phyloP scores from a whole-genome alignment of 2,329 filamentous ascomycete species.

The Orbilia javanica region DNA sequence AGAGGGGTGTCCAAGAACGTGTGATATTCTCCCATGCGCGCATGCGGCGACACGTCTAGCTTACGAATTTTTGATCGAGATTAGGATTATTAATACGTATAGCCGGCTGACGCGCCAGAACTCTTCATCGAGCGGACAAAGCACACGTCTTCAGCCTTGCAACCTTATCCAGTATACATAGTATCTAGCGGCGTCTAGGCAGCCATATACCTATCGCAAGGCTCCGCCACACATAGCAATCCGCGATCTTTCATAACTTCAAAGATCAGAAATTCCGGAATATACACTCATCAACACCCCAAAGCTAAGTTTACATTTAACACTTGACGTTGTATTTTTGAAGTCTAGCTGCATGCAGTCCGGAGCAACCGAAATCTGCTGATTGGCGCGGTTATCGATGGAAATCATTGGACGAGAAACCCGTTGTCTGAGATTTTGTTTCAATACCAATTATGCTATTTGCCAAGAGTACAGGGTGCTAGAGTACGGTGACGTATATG shows the following conservation, averaged over 20 bases:
- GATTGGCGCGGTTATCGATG: slow-evolving; percentile 1
- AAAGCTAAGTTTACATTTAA: neutral
- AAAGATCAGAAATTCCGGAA: neutral
- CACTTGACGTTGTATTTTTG: slow-evolving; percentile 12
- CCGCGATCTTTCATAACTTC: neutral
- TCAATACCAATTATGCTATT: neutral
- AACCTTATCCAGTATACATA: neutral
- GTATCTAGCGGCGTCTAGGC: neutral
- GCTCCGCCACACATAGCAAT: neutral
- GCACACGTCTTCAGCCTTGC: neutral
- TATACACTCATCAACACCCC: neutral
- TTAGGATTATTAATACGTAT: no score
- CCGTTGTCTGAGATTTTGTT: neutral
- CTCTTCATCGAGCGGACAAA: no score
- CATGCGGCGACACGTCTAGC: no score
- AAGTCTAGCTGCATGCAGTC: neutral
- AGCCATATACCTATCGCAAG: neutral
- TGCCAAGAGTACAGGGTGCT: slow-evolving; percentile 11
- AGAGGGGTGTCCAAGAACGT: no score
- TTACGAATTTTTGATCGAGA: no score
- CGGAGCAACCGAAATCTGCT: slow-evolving; percentile 15
- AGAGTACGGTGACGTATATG: neutral
- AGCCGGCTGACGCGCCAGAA: no score
- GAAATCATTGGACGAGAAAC: slow-evolving; percentile 20
- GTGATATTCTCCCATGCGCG: no score